These are phyloP conservation scores for Penicillium sp. DNA, from an alignment of 2,329 filamentous ascomycete genomes.

Conservation along the genomic window DNA sequence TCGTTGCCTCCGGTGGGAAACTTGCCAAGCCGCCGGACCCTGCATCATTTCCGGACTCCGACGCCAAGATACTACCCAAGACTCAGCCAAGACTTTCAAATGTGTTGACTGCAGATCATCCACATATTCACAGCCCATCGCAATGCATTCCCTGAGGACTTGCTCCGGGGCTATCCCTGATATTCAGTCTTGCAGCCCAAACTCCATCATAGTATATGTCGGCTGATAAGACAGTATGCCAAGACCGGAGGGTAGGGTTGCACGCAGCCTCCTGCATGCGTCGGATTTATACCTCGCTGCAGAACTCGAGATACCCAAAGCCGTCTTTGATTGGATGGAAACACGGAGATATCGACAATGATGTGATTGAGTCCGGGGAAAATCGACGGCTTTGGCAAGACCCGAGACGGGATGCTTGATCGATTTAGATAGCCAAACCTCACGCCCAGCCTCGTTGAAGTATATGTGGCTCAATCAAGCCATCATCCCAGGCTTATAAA, in stretches of 20 bases:
- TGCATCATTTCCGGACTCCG: slow-evolving; percentile 25
- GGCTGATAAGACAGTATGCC: slow-evolving; percentile 3
- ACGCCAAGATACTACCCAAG: slow-evolving; percentile 30
- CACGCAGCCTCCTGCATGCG: slow-evolving; percentile 14
- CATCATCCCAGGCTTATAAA: neutral
- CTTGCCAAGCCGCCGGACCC: slow-evolving; percentile 19
- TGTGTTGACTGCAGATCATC: slow-evolving; percentile 15
- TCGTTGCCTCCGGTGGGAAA: neutral
- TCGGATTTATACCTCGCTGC: neutral
- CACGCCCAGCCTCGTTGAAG: neutral
- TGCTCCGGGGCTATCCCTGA: neutral
- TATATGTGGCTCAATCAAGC: neutral
- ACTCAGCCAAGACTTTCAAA: slow-evolving; percentile 9
- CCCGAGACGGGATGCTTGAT: neutral
- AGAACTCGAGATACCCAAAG: slow-evolving; percentile 3
- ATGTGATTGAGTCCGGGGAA: neutral
- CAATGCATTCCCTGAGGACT: neutral
- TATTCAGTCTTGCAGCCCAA: neutral
- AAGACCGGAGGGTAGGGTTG: slow-evolving; percentile 18
- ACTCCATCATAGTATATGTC: neutral
- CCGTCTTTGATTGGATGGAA: slow-evolving; percentile 7
- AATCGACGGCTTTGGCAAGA: neutral
- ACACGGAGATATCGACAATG: neutral
- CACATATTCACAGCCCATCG: neutral
- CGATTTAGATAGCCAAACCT: no score